Percentiles rank a stretch among this genome's conserved stretches.
phyloP scores from a whole-genome alignment of 2,329 filamentous ascomycete species.

The Penicillium capsulatum region DNA sequence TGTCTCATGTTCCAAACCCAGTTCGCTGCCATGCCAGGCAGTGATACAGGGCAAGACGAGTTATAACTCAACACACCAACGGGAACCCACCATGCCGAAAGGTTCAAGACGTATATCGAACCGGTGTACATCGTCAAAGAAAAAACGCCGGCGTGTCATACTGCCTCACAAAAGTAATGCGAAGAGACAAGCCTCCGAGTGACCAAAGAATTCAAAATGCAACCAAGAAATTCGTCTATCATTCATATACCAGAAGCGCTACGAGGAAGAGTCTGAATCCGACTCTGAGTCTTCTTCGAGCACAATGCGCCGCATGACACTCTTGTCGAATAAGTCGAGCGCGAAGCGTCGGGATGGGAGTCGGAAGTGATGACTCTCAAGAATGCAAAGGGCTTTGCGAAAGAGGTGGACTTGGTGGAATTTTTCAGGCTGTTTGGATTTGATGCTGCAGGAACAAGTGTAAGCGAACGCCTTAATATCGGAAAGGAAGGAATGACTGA shows the following conservation, averaged over 20 bases:
- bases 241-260: constrained; percentile 4
- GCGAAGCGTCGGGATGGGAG: constrained; percentile 84
- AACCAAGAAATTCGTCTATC: background rate
- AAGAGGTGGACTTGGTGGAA: constrained; percentile 78
- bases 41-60: no score
- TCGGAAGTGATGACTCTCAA: constrained; percentile 86
- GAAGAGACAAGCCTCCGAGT: no score
- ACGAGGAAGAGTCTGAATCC: constrained; percentile 29
- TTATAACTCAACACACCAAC: no score
- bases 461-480: background rate
- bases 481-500: constrained; percentile 30
- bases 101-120: no score
- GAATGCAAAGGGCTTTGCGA: constrained; percentile 74
- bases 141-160: no score
- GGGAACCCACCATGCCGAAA: no score
- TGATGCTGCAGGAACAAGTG: constrained; percentile 55
- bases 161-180: no score
- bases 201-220: background rate
- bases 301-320: constrained; percentile 77
- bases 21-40: no score
- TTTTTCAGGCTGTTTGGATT: constrained; percentile 66
- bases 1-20: no score
- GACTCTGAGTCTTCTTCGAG: constrained; percentile 62
- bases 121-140: no score
- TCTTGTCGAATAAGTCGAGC: constrained; percentile 90